Evolutionary conservation across 1,284 basidiomycete species (phyloP).

Genomic region (Meripilus lineatus): DNA sequence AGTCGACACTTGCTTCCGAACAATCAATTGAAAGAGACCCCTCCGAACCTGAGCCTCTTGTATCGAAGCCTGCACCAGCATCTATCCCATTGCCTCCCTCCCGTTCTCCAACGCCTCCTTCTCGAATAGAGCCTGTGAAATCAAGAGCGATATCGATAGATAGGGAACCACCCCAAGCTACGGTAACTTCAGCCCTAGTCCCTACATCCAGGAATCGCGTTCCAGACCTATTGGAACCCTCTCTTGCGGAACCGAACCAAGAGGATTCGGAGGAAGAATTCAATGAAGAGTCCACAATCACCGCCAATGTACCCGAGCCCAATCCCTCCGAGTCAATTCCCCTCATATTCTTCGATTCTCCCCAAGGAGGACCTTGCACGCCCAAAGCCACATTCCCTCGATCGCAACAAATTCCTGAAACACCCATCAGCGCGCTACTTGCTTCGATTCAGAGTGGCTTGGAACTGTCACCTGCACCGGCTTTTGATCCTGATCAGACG

Average conservation of each 20-base stretch:
- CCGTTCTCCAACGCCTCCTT: neutral
- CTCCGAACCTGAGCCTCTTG: too few species aligned
- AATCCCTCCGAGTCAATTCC: neutral
- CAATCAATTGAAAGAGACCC: too few species aligned
- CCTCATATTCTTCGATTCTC: neutral
- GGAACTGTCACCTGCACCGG: constrained; percentile 5
- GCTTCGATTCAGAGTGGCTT: constrained; percentile 8
- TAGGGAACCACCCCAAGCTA: too few species aligned
- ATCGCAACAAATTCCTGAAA: constrained; percentile 4
- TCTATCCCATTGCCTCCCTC: neutral
- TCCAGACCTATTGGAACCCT: too few species aligned
- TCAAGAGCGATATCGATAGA: too few species aligned
- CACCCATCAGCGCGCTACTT: constrained; percentile 6
- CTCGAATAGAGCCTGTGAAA: neutral
- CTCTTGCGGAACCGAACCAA: neutral
- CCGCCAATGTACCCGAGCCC: neutral
- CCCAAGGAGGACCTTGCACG: constrained; percentile 1
- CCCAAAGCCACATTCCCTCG: neutral
- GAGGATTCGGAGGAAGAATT: neutral
- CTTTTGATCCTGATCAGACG: constrained; percentile 9
- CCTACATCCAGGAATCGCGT: too few species aligned
- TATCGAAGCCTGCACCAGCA: too few species aligned
- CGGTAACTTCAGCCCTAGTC: too few species aligned
- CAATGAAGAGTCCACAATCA: neutral
- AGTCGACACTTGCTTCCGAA: too few species aligned